Evolutionary conservation across 2,329 filamentous ascomycete genomes (phyloP), one percentile per base, ranked within the genome.

Genomic region (Aspergillus uvarum): DNA sequence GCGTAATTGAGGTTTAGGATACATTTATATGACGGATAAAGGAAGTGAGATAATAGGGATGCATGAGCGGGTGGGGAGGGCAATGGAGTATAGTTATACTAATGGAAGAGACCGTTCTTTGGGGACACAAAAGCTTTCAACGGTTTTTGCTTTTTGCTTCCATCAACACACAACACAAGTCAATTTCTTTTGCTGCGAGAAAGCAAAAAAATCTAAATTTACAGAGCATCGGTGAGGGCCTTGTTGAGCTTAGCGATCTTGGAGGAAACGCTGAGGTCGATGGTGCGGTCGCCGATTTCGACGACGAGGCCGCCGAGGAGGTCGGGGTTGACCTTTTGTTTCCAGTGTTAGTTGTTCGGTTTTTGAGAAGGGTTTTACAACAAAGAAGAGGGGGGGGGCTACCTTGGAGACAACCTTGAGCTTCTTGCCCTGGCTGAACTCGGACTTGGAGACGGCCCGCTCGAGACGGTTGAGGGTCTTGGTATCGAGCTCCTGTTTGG

Each of bases 241-340:
- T 98, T 99, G 91, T 99, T 99, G 87, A 99, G 91, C 88, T 92
- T 96, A 79, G 91, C 86, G 80, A 99, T 89, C 86, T 94, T 96
- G 78, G 90, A 85, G 53, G 94, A 94, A 74, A 99, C 93, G 81
- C 90, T 95, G 71, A 97, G 89, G 82, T 99, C 95, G 76, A 99
- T 96, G 78, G 94, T 98, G 76, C 94, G 90, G 85, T 98, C 94
- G 74, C 93, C 94, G 70, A 98, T 90, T 83, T 98, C 94, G 75
- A 99, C 94, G 68, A 99, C 81, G 69, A 99, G 88, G 64, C 95
- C 95, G 68, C 95, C 95, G 68, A 96, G 81, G 75, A 99, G 94
- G 61, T 98, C 94, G 63, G 94, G 86, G 87, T 96, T 95, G 79
- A 98, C 90, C 90, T 22, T 22, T 22, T 92, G 67, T 7, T 60